Evolutionary conservation across 176 grass and related monocot genomes (phyloP), one percentile per base, ranked within the genome.

Genomic region (Pontederia crassipes): DNA sequence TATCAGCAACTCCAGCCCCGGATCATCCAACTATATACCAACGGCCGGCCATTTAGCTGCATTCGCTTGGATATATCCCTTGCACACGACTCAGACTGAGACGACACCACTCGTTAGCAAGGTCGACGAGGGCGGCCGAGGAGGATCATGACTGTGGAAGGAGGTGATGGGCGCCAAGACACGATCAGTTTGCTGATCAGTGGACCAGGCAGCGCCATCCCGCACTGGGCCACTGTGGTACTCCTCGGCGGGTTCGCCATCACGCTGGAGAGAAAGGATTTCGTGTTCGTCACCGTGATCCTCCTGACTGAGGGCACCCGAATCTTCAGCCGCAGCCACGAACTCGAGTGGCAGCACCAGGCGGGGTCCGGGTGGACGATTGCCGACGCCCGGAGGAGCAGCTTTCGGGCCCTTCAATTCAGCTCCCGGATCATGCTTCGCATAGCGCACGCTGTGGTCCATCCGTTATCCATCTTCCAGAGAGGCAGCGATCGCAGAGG

Each of bases 311-410:
- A 69, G 46, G 32, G 55, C 11, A 68, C 74, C 11, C 59, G 74
- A 52, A 52, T 77, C 64, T 68, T 77, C 46, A 61, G 74, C 46
- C 54, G 74, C 24, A 77, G 74, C 64, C 26, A 64, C 17, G 65
- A 70, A 11, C 74, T 77, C 5, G 74, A 77, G 46, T 68, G 55
- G 74, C 74, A 77, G 57, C 55, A 77, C 46, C 26, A 77, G 65
- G 55, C 63, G 6, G 32, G 32, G 20, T 60, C 56, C 15, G 17
- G 50, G 46, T 35, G 17, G 28, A 64, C 59, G 20, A 11, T 12
- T 24, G 4, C 14, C 11, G 59, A 12, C 8, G 72, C 17, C 13
- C 11, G 28, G 49, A 14, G 1, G 28, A 14, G 10, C 58, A 60
- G 58, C 58, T 60, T 60, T 28, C 28, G 13, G 26, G 58, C 12